Evolutionary conservation across 306 rosid species (phyloP), one percentile per base, ranked within the genome.

Genomic region (Sicyos baderoa): DNA sequence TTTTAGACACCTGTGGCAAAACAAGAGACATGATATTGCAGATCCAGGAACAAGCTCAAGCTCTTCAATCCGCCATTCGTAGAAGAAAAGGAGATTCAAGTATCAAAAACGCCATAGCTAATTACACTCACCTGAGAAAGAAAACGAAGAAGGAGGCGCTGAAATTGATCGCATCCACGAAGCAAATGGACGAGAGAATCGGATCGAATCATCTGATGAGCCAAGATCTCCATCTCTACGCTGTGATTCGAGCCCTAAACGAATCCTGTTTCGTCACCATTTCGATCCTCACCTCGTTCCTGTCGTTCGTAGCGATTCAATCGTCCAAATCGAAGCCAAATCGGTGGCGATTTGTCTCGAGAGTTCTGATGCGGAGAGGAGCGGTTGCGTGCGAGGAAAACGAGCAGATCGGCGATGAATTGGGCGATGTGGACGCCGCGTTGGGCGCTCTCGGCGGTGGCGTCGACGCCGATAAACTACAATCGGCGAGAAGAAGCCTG

Each of bases 1-100:
- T 89, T 80, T 76, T 89, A 16, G 96, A 89, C 59, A 82, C 88
- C 5, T 82, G 88, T 79, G 84, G 77, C 7, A 63, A 74, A 19
- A 73, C 90, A 61, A 86, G 88, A 53, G 90, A 86, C 15, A 58
- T 80, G 19, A 45, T 83, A 62, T 35, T 76, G 67, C 55, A 52
- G 55, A 84, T 85, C 49, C 84, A 76, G 71, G 90, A 86, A 79
- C 90, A 86, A 52, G 82, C 82, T 11, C 92, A 80, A 22, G 29
- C 50, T 7, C 74, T 79, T 16, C 79, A 72, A 51, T 79, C 83
- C 25, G 77, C 79, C 27, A 25, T 79, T 6, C 76, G 83, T 2
- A 56, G 79, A 67, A 79, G 75, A 58, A 71, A 75, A 7, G 71
- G 81, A 52, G 75, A 74, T 53, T 62, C 74, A 5, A 75, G 66